Base-by-base conservation (phyloP, 2,329 filamentous ascomycete genomes). In the Helotiales sp. region DNA sequence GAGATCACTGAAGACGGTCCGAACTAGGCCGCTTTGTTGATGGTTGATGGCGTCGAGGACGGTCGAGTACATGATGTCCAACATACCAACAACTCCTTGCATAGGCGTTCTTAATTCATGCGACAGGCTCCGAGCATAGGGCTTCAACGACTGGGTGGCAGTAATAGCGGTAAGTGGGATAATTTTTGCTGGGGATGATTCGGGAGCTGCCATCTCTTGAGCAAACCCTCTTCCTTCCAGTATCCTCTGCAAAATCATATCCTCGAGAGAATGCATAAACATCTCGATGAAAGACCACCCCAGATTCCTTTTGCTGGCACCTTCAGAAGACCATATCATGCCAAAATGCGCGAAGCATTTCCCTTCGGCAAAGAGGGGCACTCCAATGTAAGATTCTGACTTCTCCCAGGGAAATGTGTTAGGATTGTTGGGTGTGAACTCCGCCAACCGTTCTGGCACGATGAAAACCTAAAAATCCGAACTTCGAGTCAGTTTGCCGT, bases 41-140 rank as follows among this genome's bases (percentile, higher is more conserved):
- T 81, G 82, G 68, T 86, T 84, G 7, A 88, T 84, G 20, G 87
- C 87, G 75, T 92, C 89, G 66, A 89, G 83, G 2, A 92, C 87
- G 2, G 88, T 91, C 2, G 89, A 87, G 78, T 91, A 88, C 88
- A 92, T 92, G 68, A 92, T 88, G 78, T 92, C 90, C 50, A 92
- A 79, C 89, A 92, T 92, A 6, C 90, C 90, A 15, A 92, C 89
- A 6, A 92, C 88, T 49, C 90, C 90, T 77, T 92, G 90, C 89
- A 92, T 91, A 1, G 90, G 90, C 3, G 90, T 92, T 69, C 90
- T 82, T 55, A 92, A 77, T 75, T 92, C 90, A 71, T 92, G 90
- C 0, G 90, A 92, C 34, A 92, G 78, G 74, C 87, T 91, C 69
- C 89, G 84, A n/a, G 90, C 90, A 75, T 90, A 92, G 0, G 90